Evolutionary conservation across 2,329 filamentous ascomycete genomes (phyloP).

Genomic region (Cladophialophora yegresii): DNA sequence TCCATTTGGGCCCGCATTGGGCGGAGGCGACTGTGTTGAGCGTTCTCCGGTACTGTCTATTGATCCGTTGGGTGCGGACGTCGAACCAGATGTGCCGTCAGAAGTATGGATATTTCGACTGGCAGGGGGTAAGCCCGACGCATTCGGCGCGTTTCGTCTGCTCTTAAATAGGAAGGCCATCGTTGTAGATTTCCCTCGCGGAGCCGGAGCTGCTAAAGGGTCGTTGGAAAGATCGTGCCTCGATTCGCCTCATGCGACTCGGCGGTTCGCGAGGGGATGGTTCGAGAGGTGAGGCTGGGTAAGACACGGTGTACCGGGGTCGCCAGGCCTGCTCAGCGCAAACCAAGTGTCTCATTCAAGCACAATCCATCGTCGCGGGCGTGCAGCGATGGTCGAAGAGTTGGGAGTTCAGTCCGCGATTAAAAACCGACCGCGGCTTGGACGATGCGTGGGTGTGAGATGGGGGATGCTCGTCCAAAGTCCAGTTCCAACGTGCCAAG

Average conservation of each 20-base stretch:
- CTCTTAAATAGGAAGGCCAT: constrained; percentile 87
- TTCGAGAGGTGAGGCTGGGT: constrained; percentile 11
- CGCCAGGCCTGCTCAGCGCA: constrained; percentile 20
- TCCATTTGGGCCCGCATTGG: constrained; percentile 31
- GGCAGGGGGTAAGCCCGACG: constrained; percentile 54
- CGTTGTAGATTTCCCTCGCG: constrained; percentile 8
- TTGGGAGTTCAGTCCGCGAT: not conserved
- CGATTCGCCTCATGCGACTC: constrained; percentile 18
- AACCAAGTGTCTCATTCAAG: constrained; percentile 22
- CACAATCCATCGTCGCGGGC: constrained; percentile 24
- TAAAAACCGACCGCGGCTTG: constrained; percentile 6
- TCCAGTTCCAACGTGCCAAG: constrained; percentile 22
- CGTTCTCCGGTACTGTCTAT: constrained; percentile 29
- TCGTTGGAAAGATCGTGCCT: not conserved
- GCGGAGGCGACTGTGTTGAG: constrained; percentile 30
- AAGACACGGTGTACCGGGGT: constrained; percentile 17
- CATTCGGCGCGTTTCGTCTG: constrained; percentile 56
- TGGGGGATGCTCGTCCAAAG: constrained; percentile 22
- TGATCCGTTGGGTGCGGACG: constrained; percentile 59
- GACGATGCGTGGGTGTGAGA: constrained; percentile 16
- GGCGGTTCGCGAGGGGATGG: not conserved
- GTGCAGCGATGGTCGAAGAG: constrained; percentile 5
- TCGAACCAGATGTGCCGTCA: constrained; percentile 51
- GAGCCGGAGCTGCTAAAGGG: not conserved
- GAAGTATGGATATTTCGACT: constrained; percentile 60